These are phyloP conservation scores for Aspergillus sparsus DNA, from an alignment of 495 filamentous ascomycete genomes.

Conservation along the genomic window DNA sequence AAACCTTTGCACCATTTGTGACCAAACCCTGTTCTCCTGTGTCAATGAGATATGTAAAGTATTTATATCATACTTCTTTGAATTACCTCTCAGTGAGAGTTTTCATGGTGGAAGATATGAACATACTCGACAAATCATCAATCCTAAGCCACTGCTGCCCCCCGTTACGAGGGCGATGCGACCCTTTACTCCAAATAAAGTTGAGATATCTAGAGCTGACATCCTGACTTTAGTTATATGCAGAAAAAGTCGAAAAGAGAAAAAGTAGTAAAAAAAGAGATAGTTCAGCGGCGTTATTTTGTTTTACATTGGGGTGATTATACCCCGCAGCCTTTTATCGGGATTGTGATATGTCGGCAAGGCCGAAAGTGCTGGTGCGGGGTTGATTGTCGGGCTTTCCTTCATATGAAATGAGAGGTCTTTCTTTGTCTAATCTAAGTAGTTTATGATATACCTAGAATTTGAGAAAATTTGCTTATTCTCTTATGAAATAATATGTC, in stretches of 20 bases:
- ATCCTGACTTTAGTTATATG: background rate
- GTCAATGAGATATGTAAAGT: background rate
- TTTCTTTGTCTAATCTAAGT: no score
- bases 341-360: background rate
- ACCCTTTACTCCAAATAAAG: conserved; percentile 32
- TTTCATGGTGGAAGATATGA: background rate
- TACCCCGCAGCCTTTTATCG: conserved; percentile 3
- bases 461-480: no score
- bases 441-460: no score
- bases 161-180: conserved; percentile 46
- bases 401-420: no score
- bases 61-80: background rate
- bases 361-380: background rate
- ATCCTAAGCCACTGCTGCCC: conserved; percentile 46
- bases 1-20: conserved; percentile 46
- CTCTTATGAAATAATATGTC: no score
- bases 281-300: no score
- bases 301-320: background rate
- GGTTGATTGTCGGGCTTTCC: no score
- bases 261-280: no score
- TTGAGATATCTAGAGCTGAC: background rate
- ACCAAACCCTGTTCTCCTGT: conserved; percentile 36
- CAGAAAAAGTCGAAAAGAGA: background rate
- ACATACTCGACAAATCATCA: conserved; percentile 44
- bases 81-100: background rate